Evolutionary conservation across 2,329 filamentous ascomycete species (phyloP).

Genomic region (Trichoderma simmonsii): DNA sequence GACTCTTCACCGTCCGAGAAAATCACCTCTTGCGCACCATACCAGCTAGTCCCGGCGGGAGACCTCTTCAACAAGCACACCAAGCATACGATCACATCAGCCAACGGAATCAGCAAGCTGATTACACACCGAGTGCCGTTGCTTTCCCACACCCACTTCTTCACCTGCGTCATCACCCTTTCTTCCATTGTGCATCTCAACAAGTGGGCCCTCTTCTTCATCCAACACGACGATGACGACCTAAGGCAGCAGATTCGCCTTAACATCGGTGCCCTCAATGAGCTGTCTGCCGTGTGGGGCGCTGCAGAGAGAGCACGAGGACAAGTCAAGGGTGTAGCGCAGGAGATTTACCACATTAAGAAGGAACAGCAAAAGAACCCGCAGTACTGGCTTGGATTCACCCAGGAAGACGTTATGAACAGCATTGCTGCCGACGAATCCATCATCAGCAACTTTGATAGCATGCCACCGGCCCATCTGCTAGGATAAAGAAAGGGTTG

Average conservation of each 20-base stretch:
- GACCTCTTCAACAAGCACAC: slow-evolving; percentile 65
- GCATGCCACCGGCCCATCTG: slow-evolving; percentile 22
- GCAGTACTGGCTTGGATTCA: slow-evolving; percentile 53
- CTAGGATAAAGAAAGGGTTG: background rate
- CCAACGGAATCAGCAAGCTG: slow-evolving; percentile 71
- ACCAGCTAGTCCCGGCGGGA: slow-evolving; percentile 48
- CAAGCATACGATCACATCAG: slow-evolving; percentile 74
- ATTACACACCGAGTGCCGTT: slow-evolving; percentile 71
- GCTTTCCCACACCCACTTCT: slow-evolving; percentile 75
- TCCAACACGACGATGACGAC: slow-evolving; percentile 60
- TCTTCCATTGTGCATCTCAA: slow-evolving; percentile 79
- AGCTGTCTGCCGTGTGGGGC: slow-evolving; percentile 67
- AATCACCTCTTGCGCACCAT: slow-evolving; percentile 65
- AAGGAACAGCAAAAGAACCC: slow-evolving; percentile 53
- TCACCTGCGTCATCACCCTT: slow-evolving; percentile 75
- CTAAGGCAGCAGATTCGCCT: slow-evolving; percentile 73
- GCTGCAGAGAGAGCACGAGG: slow-evolving; percentile 66
- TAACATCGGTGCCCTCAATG: slow-evolving; percentile 72
- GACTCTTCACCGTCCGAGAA: slow-evolving; percentile 57
- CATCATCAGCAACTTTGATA: slow-evolving; percentile 57
- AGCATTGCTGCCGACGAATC: slow-evolving; percentile 56
- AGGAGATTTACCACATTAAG: slow-evolving; percentile 64
- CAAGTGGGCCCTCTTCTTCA: slow-evolving; percentile 67
- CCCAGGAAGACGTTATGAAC: slow-evolving; percentile 53
- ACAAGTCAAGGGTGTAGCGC: slow-evolving; percentile 76